Conservation (phyloP, 306 rosid species). For the Glycine tomentella region DNA sequence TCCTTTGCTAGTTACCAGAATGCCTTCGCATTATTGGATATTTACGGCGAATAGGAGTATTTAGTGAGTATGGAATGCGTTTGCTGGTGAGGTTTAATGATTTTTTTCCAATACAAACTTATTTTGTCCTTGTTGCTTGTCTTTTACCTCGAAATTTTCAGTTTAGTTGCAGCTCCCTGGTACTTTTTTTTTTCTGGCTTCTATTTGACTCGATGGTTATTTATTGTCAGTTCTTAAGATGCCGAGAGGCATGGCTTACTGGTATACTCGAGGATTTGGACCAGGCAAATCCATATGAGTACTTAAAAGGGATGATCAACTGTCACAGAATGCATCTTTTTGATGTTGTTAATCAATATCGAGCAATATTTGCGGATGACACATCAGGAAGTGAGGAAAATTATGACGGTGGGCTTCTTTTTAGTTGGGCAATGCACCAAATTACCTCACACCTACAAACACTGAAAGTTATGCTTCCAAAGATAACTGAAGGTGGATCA, state of each 20-base stretch:
- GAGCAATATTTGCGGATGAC: slow-evolving; percentile 98
- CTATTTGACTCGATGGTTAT: slow-evolving; percentile 42
- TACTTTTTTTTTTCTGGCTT: slow-evolving; percentile 22
- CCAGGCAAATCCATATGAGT: slow-evolving; percentile 86
- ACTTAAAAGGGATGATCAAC: slow-evolving; percentile 88
- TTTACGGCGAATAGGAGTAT: slow-evolving; percentile 87
- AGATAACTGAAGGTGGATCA: slow-evolving; percentile 95
- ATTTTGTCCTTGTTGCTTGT: slow-evolving; percentile 31
- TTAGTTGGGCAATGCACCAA: slow-evolving; percentile 99
- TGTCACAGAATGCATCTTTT: slow-evolving; percentile 98
- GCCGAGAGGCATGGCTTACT: slow-evolving; percentile 97
- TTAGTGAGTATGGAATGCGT: slow-evolving; percentile 97
- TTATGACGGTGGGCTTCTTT: slow-evolving; percentile 96
- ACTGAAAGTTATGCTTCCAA: slow-evolving; percentile 86
- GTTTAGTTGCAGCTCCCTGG: slow-evolving; percentile 17
- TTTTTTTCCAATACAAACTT: slow-evolving; percentile 1
- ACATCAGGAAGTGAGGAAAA: slow-evolving; percentile 98
- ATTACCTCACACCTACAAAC: slow-evolving; percentile 85
- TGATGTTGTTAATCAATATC: slow-evolving; percentile 96
- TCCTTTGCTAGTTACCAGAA: slow-evolving; percentile 79
- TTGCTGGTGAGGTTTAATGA: slow-evolving; percentile 70
- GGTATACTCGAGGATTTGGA: slow-evolving; percentile 96
- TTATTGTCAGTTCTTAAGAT: slow-evolving; percentile 83
- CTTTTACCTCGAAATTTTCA: slow-evolving; percentile 31
- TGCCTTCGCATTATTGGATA: slow-evolving; percentile 97